phyloP scores from a whole-genome alignment of 2,329 filamentous ascomycete species.

The Fusarium siculi region DNA sequence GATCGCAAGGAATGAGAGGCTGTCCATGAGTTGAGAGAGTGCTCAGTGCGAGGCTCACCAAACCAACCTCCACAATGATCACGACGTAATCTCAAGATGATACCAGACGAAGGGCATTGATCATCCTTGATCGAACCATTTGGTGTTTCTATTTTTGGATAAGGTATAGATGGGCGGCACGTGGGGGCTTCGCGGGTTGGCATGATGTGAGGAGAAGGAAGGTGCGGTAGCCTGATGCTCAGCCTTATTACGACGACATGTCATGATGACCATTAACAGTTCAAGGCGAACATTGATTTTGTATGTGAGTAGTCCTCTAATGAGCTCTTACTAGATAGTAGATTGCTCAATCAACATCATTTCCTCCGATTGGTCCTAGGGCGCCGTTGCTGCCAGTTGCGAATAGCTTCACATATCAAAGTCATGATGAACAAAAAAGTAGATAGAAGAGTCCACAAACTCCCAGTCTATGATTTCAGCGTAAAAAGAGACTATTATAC shows the following conservation, averaged over 20 bases:
- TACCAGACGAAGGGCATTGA: not conserved
- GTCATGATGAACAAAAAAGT: not conserved
- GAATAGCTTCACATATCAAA: not conserved
- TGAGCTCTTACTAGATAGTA: no score
- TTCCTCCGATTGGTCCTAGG: not conserved
- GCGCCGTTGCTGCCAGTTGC: not conserved
- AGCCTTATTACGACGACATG: not conserved
- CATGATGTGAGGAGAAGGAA: not conserved
- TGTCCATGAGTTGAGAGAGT: not conserved
- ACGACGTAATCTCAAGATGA: not conserved
- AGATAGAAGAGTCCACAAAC: slow-evolving; percentile 32
- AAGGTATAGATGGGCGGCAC: not conserved
- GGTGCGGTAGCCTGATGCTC: not conserved
- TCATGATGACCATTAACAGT: not conserved
- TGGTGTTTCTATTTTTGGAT: slow-evolving; percentile 1
- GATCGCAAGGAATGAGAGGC: not conserved
- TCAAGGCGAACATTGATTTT: not conserved
- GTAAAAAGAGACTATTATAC: slow-evolving; percentile 44
- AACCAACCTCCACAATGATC: not conserved
- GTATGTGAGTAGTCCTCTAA: no score
- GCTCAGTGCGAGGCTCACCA: no score
- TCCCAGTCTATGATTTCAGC: slow-evolving; percentile 42
- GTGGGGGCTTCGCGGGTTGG: not conserved
- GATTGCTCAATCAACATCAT: not conserved
- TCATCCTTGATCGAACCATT: not conserved